A percentile compares a stretch with the other conserved stretches of the same genome.
Evolutionary conservation across 2,329 filamentous ascomycete species (phyloP).

Genomic region (Talaromyces verruculosus): DNA sequence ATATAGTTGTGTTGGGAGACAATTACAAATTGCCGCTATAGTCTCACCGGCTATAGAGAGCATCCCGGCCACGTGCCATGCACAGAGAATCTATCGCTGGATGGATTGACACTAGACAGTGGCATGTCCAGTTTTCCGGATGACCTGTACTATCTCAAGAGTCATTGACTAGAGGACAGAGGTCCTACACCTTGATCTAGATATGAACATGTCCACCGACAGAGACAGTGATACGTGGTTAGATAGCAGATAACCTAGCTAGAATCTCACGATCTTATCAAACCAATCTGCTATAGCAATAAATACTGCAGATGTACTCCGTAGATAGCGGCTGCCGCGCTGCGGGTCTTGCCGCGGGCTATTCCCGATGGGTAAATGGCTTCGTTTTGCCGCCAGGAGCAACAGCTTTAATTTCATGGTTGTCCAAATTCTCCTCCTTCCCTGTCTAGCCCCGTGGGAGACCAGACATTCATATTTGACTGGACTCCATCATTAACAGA

Average conservation of each 20-base stretch:
- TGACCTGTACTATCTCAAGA: neutral
- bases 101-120: neutral
- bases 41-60: neutral
- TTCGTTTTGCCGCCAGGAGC: slow-evolving; percentile 22
- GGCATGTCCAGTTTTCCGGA: neutral
- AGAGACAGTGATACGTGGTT: neutral
- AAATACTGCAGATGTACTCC: too few relatives aligned
- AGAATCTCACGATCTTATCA: neutral
- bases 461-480: neutral
- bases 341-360: slow-evolving; percentile 22
- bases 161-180: neutral
- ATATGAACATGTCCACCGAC: too few relatives aligned
- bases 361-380: slow-evolving; percentile 18
- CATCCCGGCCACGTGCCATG: neutral
- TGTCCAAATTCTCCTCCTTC: slow-evolving; percentile 6
- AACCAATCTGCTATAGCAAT: neutral
- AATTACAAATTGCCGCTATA: neutral
- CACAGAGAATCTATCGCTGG: neutral
- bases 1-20: neutral
- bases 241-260: neutral
- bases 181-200: neutral
- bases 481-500: neutral
- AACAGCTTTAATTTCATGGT: slow-evolving; percentile 3
- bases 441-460: neutral
- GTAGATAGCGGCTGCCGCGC: neutral